Conservation (phyloP, 345 rosid genomes). For the Salix arbutifolia region DNA sequence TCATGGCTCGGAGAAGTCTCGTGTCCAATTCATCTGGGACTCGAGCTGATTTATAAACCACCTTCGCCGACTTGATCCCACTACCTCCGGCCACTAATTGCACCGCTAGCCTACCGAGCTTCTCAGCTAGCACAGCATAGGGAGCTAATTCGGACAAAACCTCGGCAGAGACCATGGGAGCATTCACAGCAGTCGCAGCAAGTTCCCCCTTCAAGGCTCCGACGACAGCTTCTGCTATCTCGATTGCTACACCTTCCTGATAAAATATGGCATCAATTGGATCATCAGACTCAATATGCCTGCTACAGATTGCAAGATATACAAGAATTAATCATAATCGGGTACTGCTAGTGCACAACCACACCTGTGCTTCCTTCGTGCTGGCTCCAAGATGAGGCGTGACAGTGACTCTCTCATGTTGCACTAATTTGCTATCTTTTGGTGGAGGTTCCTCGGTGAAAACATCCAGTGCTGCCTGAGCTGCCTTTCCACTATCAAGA, state of each 20-base stretch:
- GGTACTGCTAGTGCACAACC: neutral
- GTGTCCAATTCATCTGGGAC: slow-evolving; percentile 75
- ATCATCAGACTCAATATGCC: neutral
- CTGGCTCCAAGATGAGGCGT: slow-evolving; percentile 96
- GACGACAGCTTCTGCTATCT: slow-evolving; percentile 83
- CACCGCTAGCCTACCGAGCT: slow-evolving; percentile 71
- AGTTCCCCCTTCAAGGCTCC: slow-evolving; percentile 76
- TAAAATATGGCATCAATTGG: neutral
- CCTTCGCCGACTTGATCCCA: slow-evolving; percentile 60
- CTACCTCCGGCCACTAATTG: slow-evolving; percentile 70
- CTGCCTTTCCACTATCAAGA: slow-evolving; percentile 59
- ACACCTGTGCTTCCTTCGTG: slow-evolving; percentile 86
- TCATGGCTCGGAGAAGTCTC: slow-evolving; percentile 79
- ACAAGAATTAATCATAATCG: neutral
- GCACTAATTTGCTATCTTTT: slow-evolving; percentile 54
- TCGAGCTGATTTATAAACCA: slow-evolving; percentile 54
- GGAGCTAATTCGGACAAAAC: slow-evolving; percentile 65
- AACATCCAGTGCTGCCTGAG: slow-evolving; percentile 92
- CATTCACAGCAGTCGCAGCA: slow-evolving; percentile 80
- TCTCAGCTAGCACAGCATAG: slow-evolving; percentile 63
- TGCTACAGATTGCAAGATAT: neutral
- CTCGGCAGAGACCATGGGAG: slow-evolving; percentile 74
- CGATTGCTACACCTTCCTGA: slow-evolving; percentile 86
- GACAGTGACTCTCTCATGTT: slow-evolving; percentile 62
- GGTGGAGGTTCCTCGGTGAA: slow-evolving; percentile 68